Evolutionary conservation across 768 basidiomycete genomes (phyloP), one percentile per base, ranked within the genome.

Genomic region (Lentinula aciculospora): DNA sequence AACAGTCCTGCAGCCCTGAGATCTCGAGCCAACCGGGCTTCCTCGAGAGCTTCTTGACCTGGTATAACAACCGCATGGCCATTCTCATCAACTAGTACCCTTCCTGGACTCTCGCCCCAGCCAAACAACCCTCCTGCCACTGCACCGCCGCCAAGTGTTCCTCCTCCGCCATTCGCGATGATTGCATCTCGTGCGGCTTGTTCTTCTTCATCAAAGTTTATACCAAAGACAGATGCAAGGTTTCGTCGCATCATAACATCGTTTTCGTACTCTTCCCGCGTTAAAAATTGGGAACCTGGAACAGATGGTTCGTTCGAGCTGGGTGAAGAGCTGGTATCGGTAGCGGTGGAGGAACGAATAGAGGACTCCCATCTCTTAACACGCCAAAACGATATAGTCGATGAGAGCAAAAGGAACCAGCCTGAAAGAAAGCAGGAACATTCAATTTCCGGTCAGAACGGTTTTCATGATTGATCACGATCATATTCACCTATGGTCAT

Each of bases 351-450:
- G 65, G 77, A 70, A 28, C 86, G 83, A 55, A 93, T 79, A 8
- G 85, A 85, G 46, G 75, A 68, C 67, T 93, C 91, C 88, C 90
- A 94, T 53, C 86, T 86, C 66, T 93, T 93, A 48, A 92, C 78
- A 60, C 91, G 85, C 82, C 86, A 88, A 71, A 81, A 97, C 9
- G 89, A 85, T 29, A 94, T 82, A 56, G 89, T 57, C 34, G 91
- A 92, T 1, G 92, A 88, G 32, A 97, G 76, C 31, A 98, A 76
- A 23, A 98, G 76, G 78, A 96, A 94, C 94, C 94, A 97, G 12
- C 93, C 88, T 89, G 57, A 29, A 37, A 49, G 40, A 31, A 39
- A 61, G 37, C n/a, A 61, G 10, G 8, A 44, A 44, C 32, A 3
- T 34, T 13, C n/a, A n/a, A 3, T 34, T 34, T 21, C 40, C 48